These are phyloP conservation scores for Gaultheria prostrata DNA, from an alignment of 148 eudicot species.

Conservation along the genomic window DNA sequence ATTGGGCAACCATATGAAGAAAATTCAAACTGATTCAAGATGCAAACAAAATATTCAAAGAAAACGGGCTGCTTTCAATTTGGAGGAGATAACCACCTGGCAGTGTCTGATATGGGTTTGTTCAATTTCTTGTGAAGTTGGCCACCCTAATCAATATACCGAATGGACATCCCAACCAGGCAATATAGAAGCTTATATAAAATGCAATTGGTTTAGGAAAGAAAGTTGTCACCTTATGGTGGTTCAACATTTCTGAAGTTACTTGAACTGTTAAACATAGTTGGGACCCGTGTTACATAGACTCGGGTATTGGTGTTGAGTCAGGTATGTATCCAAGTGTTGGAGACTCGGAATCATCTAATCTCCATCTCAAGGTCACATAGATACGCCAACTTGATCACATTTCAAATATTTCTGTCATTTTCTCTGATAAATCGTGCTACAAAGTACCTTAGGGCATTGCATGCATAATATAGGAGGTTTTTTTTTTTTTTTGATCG, in stretches of 20 bases:
- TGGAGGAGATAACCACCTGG: slow-evolving; percentile 12
- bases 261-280: not conserved
- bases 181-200: not conserved
- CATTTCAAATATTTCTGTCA: not conserved
- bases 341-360: too few species aligned
- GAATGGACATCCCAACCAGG: slow-evolving; percentile 18
- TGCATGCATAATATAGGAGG: not conserved
- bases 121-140: not conserved
- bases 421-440: not conserved
- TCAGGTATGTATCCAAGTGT: too few species aligned
- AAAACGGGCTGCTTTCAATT: not conserved
- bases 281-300: not conserved
- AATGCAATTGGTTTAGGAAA: not conserved
- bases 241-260: not conserved
- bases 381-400: not conserved
- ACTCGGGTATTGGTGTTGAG: not conserved
- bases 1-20: not conserved
- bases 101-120: not conserved
- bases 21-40: not conserved
- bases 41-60: not conserved
- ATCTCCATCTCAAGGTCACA: not conserved
- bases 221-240: not conserved
- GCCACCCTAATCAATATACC: not conserved
- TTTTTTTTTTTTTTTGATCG: too few species aligned
- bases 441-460: not conserved